phyloP scores from a whole-genome alignment of 148 eudicot species.

The Rheum nobile region DNA sequence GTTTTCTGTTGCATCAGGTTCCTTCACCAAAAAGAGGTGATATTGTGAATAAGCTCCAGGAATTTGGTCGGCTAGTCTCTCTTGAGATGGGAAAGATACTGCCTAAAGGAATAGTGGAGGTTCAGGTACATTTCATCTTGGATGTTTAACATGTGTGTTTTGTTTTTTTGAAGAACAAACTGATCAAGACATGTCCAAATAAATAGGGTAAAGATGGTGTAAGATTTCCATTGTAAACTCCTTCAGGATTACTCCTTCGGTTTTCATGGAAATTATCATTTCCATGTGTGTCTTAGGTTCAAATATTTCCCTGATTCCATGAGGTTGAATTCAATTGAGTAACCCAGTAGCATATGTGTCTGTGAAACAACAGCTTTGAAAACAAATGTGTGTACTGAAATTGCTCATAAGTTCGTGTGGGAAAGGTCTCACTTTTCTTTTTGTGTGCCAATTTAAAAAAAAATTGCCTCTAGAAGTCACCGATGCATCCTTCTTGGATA shows the following conservation, averaged over 20 bases:
- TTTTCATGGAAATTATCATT: neutral
- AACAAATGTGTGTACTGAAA: neutral
- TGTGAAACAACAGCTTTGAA: neutral
- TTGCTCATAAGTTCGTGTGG: neutral
- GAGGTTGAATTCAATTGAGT: neutral
- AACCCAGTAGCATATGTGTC: neutral
- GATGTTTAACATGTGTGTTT: neutral
- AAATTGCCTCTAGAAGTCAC: no score
- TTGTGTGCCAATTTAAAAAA: no score
- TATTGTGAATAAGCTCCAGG: conserved; percentile 69
- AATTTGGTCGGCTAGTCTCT: conserved; percentile 80
- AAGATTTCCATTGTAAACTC: no score
- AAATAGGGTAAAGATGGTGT: no score
- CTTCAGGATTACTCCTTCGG: neutral
- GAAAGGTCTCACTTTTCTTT: neutral
- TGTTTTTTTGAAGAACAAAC: neutral
- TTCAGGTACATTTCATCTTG: conserved; percentile 48
- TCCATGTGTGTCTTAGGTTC: neutral
- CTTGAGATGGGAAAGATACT: conserved; percentile 98
- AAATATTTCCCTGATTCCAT: neutral
- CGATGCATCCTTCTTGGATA: no score
- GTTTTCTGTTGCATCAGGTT: conserved; percentile 26
- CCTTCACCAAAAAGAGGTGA: conserved; percentile 99
- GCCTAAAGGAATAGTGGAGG: conserved; percentile 95
- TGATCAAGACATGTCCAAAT: no score